Evolutionary conservation across 2,329 filamentous ascomycete genomes (phyloP).

Genomic region (Emmonsia crescens): DNA sequence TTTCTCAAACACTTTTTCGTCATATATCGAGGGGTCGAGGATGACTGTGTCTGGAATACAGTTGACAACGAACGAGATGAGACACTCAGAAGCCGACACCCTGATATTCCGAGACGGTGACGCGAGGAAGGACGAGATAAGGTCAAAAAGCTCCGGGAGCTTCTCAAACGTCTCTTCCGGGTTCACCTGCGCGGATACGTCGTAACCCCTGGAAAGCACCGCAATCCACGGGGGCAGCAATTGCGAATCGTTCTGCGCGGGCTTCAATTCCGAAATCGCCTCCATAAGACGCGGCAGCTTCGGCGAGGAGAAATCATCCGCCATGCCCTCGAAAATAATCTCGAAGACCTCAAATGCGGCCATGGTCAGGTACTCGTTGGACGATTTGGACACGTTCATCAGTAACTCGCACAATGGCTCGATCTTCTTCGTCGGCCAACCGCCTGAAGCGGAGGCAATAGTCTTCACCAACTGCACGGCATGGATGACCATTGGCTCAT

Average conservation of each 20-base stretch:
- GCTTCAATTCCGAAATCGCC: constrained; percentile 83
- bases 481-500: constrained; percentile 81
- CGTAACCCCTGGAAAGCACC: constrained; percentile 85
- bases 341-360: constrained; percentile 95
- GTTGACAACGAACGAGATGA: constrained; percentile 86
- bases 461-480: constrained; percentile 86
- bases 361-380: constrained; percentile 93
- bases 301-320: constrained; percentile 71
- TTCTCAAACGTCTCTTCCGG: constrained; percentile 88
- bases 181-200: constrained; percentile 79
- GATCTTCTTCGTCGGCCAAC: constrained; percentile 95
- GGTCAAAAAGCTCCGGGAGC: constrained; percentile 69
- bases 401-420: constrained; percentile 83
- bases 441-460: constrained; percentile 72
- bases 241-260: constrained; percentile 86
- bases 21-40: constrained; percentile 78
- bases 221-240: constrained; percentile 94
- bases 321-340: constrained; percentile 87
- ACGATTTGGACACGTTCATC: constrained; percentile 76
- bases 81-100: constrained; percentile 84
- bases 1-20: constrained; percentile 80
- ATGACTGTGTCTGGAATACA: constrained; percentile 77
- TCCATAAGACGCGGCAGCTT: constrained; percentile 85
- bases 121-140: constrained; percentile 70
- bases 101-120: constrained; percentile 88